phyloP scores from a whole-genome alignment of 208 protist species.

The Leishmania lainsoni region DNA sequence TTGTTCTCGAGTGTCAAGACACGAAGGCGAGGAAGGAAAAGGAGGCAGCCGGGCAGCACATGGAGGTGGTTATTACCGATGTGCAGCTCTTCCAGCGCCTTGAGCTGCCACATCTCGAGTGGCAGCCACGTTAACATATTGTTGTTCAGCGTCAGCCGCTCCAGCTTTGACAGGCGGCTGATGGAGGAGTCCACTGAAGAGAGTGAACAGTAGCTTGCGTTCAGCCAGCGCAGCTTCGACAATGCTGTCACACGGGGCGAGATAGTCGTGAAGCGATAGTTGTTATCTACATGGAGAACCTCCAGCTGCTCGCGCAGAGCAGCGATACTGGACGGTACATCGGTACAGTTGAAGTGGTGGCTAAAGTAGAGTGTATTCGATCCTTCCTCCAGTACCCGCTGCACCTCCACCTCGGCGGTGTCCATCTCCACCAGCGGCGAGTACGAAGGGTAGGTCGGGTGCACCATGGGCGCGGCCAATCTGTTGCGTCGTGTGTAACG shows the following conservation, averaged over 20 bases:
- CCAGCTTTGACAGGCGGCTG: constrained; percentile 59
- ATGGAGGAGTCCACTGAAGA: constrained; percentile 44
- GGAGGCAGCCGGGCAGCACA: constrained; percentile 71
- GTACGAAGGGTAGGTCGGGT: neutral
- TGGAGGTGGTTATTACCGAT: constrained; percentile 79
- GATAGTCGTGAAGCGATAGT: constrained; percentile 65
- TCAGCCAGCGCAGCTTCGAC: constrained; percentile 57
- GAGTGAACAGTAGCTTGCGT: constrained; percentile 72
- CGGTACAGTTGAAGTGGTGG: constrained; percentile 21
- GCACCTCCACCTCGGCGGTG: constrained; percentile 31
- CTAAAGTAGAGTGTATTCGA: constrained; percentile 53
- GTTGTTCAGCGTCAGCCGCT: constrained; percentile 71
- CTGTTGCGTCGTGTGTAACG: neutral
- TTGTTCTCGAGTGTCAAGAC: constrained; percentile 79
- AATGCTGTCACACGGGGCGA: constrained; percentile 63
- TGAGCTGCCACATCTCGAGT: constrained; percentile 72
- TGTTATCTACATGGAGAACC: constrained; percentile 83
- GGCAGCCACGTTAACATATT: constrained; percentile 60
- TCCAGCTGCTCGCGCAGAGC: constrained; percentile 64
- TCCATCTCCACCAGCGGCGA: constrained; percentile 15
- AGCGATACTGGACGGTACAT: constrained; percentile 44
- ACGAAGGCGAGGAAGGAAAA: constrained; percentile 70
- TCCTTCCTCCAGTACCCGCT: constrained; percentile 52
- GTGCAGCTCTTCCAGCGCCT: constrained; percentile 66
- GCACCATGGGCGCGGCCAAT: constrained; percentile 6